Conservation (phyloP, 2,329 filamentous ascomycete genomes). For the Aspergillus latus region DNA sequence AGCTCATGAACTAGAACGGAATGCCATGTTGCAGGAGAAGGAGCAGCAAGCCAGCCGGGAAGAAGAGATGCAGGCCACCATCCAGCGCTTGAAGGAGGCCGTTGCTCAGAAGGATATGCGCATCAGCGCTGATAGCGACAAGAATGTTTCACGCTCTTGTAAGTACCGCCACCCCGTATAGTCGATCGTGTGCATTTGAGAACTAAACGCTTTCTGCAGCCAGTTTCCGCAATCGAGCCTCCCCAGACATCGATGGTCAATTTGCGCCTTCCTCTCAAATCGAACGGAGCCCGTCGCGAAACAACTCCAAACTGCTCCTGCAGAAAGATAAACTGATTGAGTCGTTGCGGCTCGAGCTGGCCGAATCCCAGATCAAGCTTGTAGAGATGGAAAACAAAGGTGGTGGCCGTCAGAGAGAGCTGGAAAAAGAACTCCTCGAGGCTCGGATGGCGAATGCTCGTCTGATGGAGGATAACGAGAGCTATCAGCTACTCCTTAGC, state of each 20-base stretch:
- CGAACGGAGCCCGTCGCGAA: conserved; percentile 83
- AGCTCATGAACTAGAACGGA: conserved; percentile 88
- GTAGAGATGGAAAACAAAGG: conserved; percentile 92
- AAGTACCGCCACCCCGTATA: conserved; percentile 29
- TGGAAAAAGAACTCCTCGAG: conserved; percentile 89
- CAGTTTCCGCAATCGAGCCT: conserved; percentile 54
- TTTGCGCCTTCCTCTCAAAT: conserved; percentile 85
- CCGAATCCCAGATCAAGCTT: conserved; percentile 92
- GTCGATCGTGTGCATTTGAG: neutral
- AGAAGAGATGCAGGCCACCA: conserved; percentile 85
- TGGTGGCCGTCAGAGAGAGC: conserved; percentile 79
- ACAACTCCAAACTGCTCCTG: conserved; percentile 82
- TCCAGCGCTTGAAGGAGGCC: conserved; percentile 88
- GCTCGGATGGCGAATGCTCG: conserved; percentile 93
- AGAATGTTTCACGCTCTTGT: conserved; percentile 54
- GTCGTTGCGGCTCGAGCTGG: conserved; percentile 83
- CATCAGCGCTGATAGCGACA: conserved; percentile 51
- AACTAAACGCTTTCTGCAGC: conserved; percentile 31
- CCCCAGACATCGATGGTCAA: conserved; percentile 69
- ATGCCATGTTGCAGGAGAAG: conserved; percentile 84
- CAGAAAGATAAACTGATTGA: conserved; percentile 98
- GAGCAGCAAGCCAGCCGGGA: conserved; percentile 81
- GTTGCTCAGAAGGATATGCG: conserved; percentile 71
- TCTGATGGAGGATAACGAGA: conserved; percentile 98
- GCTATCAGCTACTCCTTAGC: conserved; percentile 90